These are phyloP conservation scores for Fragilariopsis cylindrus DNA, from an alignment of 108 stramenopile genomes.

Conservation along the genomic window DNA sequence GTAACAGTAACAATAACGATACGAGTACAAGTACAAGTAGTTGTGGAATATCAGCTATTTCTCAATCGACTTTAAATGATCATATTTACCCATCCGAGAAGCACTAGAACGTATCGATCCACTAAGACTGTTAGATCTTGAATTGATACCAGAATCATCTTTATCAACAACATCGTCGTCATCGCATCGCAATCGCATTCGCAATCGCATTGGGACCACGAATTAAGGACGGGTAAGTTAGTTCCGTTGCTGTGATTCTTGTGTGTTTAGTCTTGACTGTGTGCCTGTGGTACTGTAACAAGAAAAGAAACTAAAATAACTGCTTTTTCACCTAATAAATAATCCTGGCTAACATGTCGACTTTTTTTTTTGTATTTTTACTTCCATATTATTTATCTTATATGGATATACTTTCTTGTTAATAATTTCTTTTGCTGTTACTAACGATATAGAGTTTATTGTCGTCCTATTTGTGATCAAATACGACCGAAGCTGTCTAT, in stretches of 20 bases:
- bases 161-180: not conserved
- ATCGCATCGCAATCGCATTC: too few species aligned
- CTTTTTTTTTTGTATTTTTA: too few species aligned
- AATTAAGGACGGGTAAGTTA: conserved; percentile 33
- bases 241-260: not conserved
- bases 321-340: not conserved
- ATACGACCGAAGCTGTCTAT: conserved; percentile 42
- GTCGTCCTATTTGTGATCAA: conserved; percentile 60
- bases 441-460: conserved; percentile 29
- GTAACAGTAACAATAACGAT: not conserved
- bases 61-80: conserved; percentile 26
- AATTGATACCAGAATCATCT: conserved; percentile 9
- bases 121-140: conserved; percentile 45
- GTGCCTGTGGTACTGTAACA: not conserved
- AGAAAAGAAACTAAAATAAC: too few species aligned
- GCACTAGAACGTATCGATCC: conserved; percentile 56
- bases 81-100: conserved; percentile 42
- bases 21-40: not conserved
- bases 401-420: too few species aligned
- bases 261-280: not conserved
- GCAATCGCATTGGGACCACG: conserved; percentile 10
- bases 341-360: not conserved
- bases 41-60: not conserved
- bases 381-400: too few species aligned
- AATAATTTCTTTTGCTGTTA: not conserved